A percentile compares a stretch with the other conserved stretches of the same genome.
phyloP scores from a whole-genome alignment of 305 asterid species.

The Fraxinus albicans region DNA sequence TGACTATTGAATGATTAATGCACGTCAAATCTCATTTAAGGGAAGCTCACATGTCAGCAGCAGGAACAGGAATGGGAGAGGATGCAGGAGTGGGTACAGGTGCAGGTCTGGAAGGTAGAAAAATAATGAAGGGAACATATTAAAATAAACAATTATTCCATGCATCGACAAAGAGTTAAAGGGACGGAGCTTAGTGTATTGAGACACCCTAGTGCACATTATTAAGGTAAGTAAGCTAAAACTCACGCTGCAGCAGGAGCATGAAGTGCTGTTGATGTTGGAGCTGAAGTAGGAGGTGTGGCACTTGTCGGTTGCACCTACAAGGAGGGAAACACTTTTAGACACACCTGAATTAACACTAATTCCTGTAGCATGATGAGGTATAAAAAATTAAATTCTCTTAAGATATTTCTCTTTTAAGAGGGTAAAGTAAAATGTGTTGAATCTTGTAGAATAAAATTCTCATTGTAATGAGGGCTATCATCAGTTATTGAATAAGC shows the following conservation, averaged over 20 bases:
- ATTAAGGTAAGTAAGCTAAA: slow-evolving; percentile 14
- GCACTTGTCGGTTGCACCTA: slow-evolving; percentile 61
- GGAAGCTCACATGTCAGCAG: slow-evolving; percentile 41
- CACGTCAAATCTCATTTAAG: slow-evolving; percentile 1
- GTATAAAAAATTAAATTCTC: not conserved
- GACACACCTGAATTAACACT: slow-evolving; percentile 2
- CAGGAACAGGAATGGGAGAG: slow-evolving; percentile 19
- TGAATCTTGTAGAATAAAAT: not conserved
- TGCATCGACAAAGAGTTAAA: not conserved
- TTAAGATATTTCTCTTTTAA: not conserved
- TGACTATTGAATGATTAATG: not conserved
- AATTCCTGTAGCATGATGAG: slow-evolving; percentile 7
- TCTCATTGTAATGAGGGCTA: not conserved
- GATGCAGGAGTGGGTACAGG: slow-evolving; percentile 9
- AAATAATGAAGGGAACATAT: not conserved
- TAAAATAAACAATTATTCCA: slow-evolving; percentile 3
- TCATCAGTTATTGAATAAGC: not conserved
- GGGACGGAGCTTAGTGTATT: not conserved
- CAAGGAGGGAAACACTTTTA: slow-evolving; percentile 24
- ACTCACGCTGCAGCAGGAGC: slow-evolving; percentile 46
- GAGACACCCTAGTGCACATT: not conserved
- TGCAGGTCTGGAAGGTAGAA: slow-evolving; percentile 19
- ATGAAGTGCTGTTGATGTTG: slow-evolving; percentile 36
- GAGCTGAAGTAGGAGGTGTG: slow-evolving; percentile 34
- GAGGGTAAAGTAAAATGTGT: not conserved